These are phyloP conservation scores for Clonostachys byssicola DNA, from an alignment of 2,329 filamentous ascomycete genomes.

Conservation along the genomic window DNA sequence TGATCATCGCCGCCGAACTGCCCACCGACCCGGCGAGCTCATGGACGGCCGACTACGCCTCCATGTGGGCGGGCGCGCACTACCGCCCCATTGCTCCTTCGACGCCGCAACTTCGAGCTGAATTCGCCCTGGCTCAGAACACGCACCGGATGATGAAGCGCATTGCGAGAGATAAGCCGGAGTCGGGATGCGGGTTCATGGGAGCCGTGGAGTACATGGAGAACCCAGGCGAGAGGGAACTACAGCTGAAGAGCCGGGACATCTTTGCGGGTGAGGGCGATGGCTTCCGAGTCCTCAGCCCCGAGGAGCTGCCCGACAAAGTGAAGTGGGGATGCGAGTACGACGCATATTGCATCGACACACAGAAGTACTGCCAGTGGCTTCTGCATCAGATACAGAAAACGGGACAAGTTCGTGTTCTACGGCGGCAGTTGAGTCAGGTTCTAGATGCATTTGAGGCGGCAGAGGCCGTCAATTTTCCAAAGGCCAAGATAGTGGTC, in stretches of 20 bases:
- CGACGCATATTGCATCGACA: conserved; percentile 32
- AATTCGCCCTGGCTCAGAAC: conserved; percentile 20
- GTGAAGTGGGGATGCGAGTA: conserved; percentile 44
- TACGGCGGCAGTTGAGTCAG: no score
- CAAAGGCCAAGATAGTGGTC: conserved; percentile 12
- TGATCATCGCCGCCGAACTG: no score
- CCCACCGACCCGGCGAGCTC: no score
- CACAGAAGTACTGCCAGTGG: conserved; percentile 44
- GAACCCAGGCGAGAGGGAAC: conserved; percentile 20
- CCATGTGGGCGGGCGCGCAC: conserved; percentile 54
- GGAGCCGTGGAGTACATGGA: conserved; percentile 51
- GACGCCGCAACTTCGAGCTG: conserved; percentile 20
- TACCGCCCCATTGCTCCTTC: conserved; percentile 41
- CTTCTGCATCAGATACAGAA: conserved; percentile 7
- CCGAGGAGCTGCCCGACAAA: conserved; percentile 30
- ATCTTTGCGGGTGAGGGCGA: conserved; percentile 19
- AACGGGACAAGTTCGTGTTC: no score
- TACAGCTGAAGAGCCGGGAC: conserved; percentile 12
- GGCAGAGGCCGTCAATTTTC: no score
- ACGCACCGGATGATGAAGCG: conserved; percentile 15
- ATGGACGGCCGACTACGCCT: conserved; percentile 37
- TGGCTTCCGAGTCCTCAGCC: conserved; percentile 16
- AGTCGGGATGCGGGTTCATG: conserved; percentile 9
- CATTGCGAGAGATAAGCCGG: conserved; percentile 12
- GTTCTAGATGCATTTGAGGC: no score